These are phyloP conservation scores for Neofusicoccum cordaticola DNA, from an alignment of 2,329 filamentous ascomycete genomes.

Conservation along the genomic window DNA sequence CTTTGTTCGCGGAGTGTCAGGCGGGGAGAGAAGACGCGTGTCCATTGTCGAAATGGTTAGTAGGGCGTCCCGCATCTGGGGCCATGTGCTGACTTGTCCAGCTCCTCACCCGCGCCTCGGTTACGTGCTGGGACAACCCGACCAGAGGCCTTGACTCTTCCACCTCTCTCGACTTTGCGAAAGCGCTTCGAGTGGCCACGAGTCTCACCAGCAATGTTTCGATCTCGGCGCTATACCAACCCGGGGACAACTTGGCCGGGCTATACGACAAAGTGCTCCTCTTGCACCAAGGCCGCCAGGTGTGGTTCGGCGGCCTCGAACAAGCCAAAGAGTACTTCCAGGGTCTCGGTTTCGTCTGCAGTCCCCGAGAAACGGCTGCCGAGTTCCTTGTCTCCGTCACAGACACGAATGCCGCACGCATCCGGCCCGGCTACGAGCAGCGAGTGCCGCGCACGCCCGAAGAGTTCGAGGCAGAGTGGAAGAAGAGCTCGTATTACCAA, in stretches of 20 bases:
- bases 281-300: constrained; percentile 73
- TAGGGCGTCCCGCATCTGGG: constrained; percentile 32
- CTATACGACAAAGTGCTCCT: constrained; percentile 72
- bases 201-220: constrained; percentile 50
- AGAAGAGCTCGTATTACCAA: constrained; percentile 46
- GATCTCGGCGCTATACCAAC: constrained; percentile 59
- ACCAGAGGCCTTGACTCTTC: constrained; percentile 39
- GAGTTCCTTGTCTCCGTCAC: constrained; percentile 77
- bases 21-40: constrained; percentile 61
- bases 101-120: constrained; percentile 43
- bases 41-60: constrained; percentile 55
- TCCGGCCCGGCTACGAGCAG: constrained; percentile 42
- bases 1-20: constrained; percentile 60
- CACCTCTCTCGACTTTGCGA: constrained; percentile 58
- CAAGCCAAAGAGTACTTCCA: constrained; percentile 65
- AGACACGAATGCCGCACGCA: constrained; percentile 42
- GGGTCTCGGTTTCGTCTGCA: constrained; percentile 66
- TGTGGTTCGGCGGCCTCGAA: constrained; percentile 66
- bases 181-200: constrained; percentile 50
- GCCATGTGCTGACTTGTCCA: constrained; percentile 35
- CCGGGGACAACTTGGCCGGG: constrained; percentile 53
- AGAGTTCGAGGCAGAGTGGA: constrained; percentile 53
- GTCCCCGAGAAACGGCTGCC: constrained; percentile 64
- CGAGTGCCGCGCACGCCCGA: constrained; percentile 47
- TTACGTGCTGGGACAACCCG: constrained; percentile 47